These are phyloP conservation scores for Xylariomycetidae sp. DNA, from an alignment of 2,329 filamentous ascomycete species.

Conservation along the genomic window DNA sequence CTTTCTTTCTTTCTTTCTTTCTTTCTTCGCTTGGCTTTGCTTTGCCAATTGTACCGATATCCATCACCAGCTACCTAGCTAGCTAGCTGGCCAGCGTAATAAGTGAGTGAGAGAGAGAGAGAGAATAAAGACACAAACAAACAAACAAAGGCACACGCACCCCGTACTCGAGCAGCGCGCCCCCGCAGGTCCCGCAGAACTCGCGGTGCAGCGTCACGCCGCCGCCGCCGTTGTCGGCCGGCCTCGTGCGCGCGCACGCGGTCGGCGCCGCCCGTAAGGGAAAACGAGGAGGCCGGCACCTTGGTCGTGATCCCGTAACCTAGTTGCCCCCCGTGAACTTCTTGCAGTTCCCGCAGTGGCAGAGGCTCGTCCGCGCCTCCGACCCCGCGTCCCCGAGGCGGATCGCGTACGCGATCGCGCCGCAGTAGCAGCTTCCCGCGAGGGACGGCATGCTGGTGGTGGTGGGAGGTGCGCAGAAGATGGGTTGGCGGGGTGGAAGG, in stretches of 20 bases:
- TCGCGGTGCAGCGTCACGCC: conserved; percentile 40
- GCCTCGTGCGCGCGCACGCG: conserved; percentile 37
- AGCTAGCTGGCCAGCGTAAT: too few species aligned
- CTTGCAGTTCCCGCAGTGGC: conserved; percentile 49
- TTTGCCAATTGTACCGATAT: too few species aligned
- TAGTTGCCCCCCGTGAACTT: conserved; percentile 46
- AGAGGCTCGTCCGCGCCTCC: conserved; percentile 44
- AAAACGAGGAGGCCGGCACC: conserved; percentile 37
- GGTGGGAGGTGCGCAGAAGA: too few species aligned
- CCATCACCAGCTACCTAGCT: too few species aligned
- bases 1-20: too few species aligned
- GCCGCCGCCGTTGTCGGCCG: conserved; percentile 44
- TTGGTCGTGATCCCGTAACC: conserved; percentile 47
- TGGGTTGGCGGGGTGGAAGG: too few species aligned
- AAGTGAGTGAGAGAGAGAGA: too few species aligned
- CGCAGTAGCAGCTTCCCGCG: conserved; percentile 38
- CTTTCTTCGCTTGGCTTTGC: too few species aligned
- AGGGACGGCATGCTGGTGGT: conserved; percentile 15
- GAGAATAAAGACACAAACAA: too few species aligned
- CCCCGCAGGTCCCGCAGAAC: conserved; percentile 47
- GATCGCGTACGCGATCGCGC: conserved; percentile 39
- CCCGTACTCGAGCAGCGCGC: conserved; percentile 45
- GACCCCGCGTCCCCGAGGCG: conserved; percentile 33
- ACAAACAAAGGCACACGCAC: conserved; percentile 23
- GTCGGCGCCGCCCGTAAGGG: conserved; percentile 28